Base-by-base conservation (phyloP, 106 monocot species). In the Allium cepa region DNA sequence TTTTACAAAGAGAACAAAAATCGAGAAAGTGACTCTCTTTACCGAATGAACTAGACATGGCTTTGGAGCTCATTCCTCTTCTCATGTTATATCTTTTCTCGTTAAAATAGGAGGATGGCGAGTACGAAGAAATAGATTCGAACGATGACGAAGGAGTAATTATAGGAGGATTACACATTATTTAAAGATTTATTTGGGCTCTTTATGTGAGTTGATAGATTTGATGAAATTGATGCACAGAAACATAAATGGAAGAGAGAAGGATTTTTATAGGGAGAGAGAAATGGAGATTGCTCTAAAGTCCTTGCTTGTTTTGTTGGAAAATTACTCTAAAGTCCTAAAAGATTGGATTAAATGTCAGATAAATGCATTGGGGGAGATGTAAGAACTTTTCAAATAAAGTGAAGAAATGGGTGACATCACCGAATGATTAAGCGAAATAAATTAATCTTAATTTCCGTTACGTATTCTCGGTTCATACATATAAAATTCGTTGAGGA, bases 1-100 rank as follows among this genome's bases (percentile, higher is more conserved):
- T 68, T 53, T 46, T 46, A 45, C 68, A 68, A 15, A 68, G 68
- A 7, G 46, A 68, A 14, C 68, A 68, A 8, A 56, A 68, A 18
- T 68, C 68, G 4, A 52, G 52, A 15, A 51, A 51, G 18, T 15
- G 15, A 15, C 7, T 11, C 53, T 55, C 7, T 15, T 55, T 15
- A 11, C 15, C 53, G 53, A 15, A 55, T 12, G 53, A 55, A 12
- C 2, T 55, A 2, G 11, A 11, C 53, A 55, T 55, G 53, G 53
- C 0, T 55, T 15, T 55, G 53, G 13, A 55, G 7, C 53, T 15
- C 11, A 12, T 11, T 15, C 53, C 53, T 15, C 15, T 55, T 55
- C 53, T 55, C 13, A 11, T 55, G 53, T 15, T 0, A 15, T 36
- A 36, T 36, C 53, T 55, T 55, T 55, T 8, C 0, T 15, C 53